Percentiles rank a stretch among this genome's conserved stretches.
Evolutionary conservation across 2,329 filamentous ascomycete genomes (phyloP).

Genomic region (Coniella lustricola): DNA sequence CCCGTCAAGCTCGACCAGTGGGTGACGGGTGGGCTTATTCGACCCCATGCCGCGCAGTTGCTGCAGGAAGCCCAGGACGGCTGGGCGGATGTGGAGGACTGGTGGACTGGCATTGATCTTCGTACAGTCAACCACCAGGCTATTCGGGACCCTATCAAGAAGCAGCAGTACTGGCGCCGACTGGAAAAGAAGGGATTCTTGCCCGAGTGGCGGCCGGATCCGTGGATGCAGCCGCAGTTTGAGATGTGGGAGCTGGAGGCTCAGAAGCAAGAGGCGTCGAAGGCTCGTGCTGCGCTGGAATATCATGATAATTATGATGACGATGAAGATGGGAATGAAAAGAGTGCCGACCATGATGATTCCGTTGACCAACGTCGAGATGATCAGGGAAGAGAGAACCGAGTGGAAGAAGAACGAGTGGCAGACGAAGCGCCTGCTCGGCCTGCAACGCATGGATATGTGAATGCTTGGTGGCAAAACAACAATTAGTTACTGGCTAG

Average conservation of each 20-base stretch:
- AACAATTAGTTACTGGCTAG: too few relatives aligned
- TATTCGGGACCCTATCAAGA: conserved; percentile 34
- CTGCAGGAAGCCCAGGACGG: conserved; percentile 40
- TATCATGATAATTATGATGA: conserved; percentile 27
- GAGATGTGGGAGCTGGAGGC: conserved; percentile 38
- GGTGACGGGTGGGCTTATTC: conserved; percentile 45
- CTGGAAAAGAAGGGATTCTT: conserved; percentile 37
- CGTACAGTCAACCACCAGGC: conserved; percentile 31
- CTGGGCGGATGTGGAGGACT: conserved; percentile 41
- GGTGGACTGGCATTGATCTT: conserved; percentile 33
- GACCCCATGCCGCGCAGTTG: conserved; percentile 29
- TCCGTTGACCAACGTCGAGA: too few relatives aligned
- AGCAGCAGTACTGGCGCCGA: conserved; percentile 39
- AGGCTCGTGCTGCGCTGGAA: conserved; percentile 33
- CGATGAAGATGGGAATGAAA: neutral
- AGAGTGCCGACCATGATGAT: neutral
- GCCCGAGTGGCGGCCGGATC: conserved; percentile 28
- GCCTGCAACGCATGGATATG: too few relatives aligned
- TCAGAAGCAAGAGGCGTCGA: conserved; percentile 32
- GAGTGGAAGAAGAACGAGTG: too few relatives aligned
- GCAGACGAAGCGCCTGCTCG: too few relatives aligned
- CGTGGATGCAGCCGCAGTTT: conserved; percentile 36
- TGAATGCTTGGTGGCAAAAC: too few relatives aligned
- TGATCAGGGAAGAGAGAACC: too few relatives aligned
- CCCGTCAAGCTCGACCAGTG: conserved; percentile 58